Conservation (phyloP, 164 flowering plant species). For the Tetracentron sinense region DNA sequence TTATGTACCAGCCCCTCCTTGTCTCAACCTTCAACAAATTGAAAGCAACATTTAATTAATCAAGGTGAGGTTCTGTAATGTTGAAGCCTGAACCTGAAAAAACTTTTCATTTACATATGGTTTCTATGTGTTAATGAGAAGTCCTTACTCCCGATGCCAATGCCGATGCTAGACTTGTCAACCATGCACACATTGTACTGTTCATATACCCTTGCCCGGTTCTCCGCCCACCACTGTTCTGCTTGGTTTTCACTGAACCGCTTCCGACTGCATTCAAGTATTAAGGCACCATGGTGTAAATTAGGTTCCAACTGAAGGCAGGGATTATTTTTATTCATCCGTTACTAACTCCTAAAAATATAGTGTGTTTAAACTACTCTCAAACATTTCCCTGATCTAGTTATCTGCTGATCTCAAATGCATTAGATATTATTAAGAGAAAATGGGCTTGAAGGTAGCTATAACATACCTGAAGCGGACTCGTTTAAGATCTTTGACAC, state of each 20-base stretch:
- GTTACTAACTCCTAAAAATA: slow-evolving; percentile 17
- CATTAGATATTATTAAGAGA: too few species aligned
- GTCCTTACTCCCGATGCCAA: slow-evolving; percentile 69
- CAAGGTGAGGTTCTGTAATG: slow-evolving; percentile 19
- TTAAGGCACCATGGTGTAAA: background rate
- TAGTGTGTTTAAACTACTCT: background rate
- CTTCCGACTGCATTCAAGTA: slow-evolving; percentile 70
- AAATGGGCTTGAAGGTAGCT: background rate
- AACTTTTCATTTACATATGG: slow-evolving; percentile 28
- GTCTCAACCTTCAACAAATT: slow-evolving; percentile 15
- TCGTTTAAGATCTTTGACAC: slow-evolving; percentile 78
- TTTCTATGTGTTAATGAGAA: slow-evolving; percentile 34
- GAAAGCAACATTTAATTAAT: slow-evolving; percentile 29
- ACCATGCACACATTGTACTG: slow-evolving; percentile 76
- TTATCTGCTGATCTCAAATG: too few species aligned
- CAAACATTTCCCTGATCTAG: too few species aligned
- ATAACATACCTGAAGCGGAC: slow-evolving; percentile 88
- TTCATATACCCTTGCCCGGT: slow-evolving; percentile 79
- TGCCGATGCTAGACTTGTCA: slow-evolving; percentile 79
- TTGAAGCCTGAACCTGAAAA: slow-evolving; percentile 15
- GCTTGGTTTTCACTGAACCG: slow-evolving; percentile 96
- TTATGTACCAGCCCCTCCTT: slow-evolving; percentile 20
- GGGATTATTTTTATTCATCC: background rate
- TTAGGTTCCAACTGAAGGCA: background rate
- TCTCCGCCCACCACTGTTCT: slow-evolving; percentile 98